A percentile compares a stretch with the other conserved stretches of the same genome.
phyloP scores from a whole-genome alignment of 2,329 filamentous ascomycete species.

The Cladorrhinum sp. region DNA sequence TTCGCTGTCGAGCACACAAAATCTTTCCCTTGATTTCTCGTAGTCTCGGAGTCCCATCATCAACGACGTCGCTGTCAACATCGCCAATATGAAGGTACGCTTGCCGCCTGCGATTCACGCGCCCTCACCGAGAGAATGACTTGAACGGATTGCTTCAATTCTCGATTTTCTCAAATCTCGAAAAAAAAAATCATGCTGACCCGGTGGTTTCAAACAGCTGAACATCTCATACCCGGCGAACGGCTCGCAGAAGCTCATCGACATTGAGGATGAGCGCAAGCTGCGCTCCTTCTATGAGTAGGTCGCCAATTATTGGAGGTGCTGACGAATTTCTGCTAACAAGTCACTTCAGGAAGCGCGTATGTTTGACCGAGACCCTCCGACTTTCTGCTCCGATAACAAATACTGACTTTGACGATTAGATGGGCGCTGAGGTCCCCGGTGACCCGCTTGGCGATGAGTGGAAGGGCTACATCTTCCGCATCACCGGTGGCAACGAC shows the following conservation, averaged over 20 bases:
- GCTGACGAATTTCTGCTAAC: conserved; percentile 19
- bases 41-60: conserved; percentile 25
- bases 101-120: not conserved
- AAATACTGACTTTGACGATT: conserved; percentile 30
- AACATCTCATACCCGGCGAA: conserved; percentile 90
- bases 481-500: conserved; percentile 99
- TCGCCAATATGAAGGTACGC: conserved; percentile 31
- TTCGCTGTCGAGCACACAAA: conserved; percentile 27
- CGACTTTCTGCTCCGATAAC: conserved; percentile 7
- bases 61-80: conserved; percentile 28
- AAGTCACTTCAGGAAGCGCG: conserved; percentile 24
- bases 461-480: conserved; percentile 99
- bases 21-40: conserved; percentile 28
- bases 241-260: conserved; percentile 99
- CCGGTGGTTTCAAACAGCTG: conserved; percentile 40
- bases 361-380: conserved; percentile 23
- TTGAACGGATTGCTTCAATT: conserved; percentile 2
- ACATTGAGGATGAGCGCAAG: conserved; percentile 99
- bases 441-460: conserved; percentile 96
- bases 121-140: not conserved
- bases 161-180: not conserved
- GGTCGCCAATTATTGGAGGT: conserved; percentile 35
- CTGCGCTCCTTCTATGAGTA: conserved; percentile 98
- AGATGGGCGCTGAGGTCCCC: conserved; percentile 88
- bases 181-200: conserved; percentile 32